Base-by-base conservation (phyloP, 2,329 filamentous ascomycete species). In the Xylaria sp. region DNA sequence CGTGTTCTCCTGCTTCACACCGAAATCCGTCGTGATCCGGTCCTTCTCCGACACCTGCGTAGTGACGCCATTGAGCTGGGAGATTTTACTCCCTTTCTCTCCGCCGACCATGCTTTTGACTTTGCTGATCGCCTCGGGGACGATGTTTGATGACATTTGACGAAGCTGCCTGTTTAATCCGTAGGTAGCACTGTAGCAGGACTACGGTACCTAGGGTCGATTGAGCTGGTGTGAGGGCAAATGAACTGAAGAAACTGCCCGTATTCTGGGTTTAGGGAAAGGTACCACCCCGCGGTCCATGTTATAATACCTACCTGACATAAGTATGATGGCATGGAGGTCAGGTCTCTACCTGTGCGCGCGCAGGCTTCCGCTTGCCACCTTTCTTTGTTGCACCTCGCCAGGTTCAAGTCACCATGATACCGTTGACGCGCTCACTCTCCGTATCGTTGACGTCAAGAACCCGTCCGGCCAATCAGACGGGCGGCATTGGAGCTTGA, bases 21-120 rank as follows among this genome's bases (percentile, higher is more conserved):
- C 91, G 73, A 81, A 90, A 66, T 96, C 91, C 44, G 87, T 88
- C 0, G 90, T 93, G 61, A 92, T 83, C 38, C 82, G 78, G 26
- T 80, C 76, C 37, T 83, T 78, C 45, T 80, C 72, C 41, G 81
- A 74, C 1, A 84, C 78, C 66, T 90, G 79, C 50, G 84, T 80
- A 2, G 76, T 88, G 57, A 86, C 75, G 39, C 73, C 72, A 21
- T 77, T 70, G 44, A 92, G 76, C 64, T 92, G 85, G 16, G 78
- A 76, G 21, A 82, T 66, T 77, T 92, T 91, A 59, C 77, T 75
- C 58, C 63, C 69, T 52, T 67, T 63, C 44, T 72, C 66, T 38
- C 76, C 75, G 65, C 74, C 74, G 59, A 75, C 68, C 65, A 73
- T 73, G 45, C 67, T 64, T 49, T 71, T 66, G 29, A 69, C 70